Conservation (phyloP, 2,329 filamentous ascomycete genomes). For the Aaosphaeria arxii region DNA sequence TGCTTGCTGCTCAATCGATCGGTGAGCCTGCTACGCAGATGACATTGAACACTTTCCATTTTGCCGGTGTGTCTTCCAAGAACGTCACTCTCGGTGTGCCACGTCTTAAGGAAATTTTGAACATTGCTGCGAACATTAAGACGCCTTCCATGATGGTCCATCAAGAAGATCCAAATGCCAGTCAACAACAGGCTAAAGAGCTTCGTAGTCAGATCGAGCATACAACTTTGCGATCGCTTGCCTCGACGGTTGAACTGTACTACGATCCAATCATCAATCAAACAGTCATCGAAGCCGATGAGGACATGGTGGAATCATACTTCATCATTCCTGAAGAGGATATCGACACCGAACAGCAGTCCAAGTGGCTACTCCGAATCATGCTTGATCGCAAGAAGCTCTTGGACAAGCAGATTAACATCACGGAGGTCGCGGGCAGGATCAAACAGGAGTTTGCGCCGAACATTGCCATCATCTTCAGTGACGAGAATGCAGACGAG, state of each 20-base stretch:
- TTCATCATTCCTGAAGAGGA: conserved; percentile 86
- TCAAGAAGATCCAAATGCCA: conserved; percentile 59
- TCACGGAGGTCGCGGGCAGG: conserved; percentile 83
- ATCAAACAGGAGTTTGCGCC: conserved; percentile 83
- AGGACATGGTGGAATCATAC: conserved; percentile 94
- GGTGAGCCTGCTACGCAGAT: conserved; percentile 98
- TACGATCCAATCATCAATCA: conserved; percentile 88
- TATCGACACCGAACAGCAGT: conserved; percentile 63
- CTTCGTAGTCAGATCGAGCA: conserved; percentile 90
- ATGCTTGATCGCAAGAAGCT: conserved; percentile 91
- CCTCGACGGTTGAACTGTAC: conserved; percentile 90
- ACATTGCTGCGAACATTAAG: conserved; percentile 97
- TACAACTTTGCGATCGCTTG: conserved; percentile 88
- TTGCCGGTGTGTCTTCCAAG: conserved; percentile 99
- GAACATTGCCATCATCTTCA: conserved; percentile 85
- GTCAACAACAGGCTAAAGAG: conserved; percentile 78
- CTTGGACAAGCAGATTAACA: conserved; percentile 87
- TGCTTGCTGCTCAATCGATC: conserved; percentile 95
- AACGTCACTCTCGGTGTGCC: conserved; percentile 99
- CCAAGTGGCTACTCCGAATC: conserved; percentile 92
- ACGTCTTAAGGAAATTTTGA: conserved; percentile 98
- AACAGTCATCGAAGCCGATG: conserved; percentile 83
- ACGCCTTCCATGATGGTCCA: conserved; percentile 96
- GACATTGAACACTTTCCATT: conserved; percentile 99
- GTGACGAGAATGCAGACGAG: conserved; percentile 95